Percentiles rank a stretch among this genome's conserved stretches.
Conservation (phyloP, 1,139 yeast genomes). For the Sugiyamaella sp. region DNA sequence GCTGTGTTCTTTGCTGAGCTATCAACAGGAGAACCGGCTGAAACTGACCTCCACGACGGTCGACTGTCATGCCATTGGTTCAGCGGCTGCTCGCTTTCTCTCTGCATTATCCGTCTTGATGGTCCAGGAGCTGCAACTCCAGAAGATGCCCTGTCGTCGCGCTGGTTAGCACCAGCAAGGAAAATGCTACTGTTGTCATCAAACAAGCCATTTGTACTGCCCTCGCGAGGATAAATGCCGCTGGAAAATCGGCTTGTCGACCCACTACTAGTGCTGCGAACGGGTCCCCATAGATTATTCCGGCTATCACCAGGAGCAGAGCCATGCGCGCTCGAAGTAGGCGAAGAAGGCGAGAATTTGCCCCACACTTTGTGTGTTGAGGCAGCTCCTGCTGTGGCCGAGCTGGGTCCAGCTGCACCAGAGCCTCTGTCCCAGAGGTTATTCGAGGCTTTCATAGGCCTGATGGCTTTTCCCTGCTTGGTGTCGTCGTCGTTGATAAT, state of each 20-base stretch:
- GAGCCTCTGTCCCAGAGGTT: slow-evolving; percentile 11
- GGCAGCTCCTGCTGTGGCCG: neutral
- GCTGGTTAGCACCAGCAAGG: neutral
- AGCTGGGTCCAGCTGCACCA: neutral
- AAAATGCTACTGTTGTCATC: slow-evolving; percentile 10
- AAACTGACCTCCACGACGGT: slow-evolving; percentile 14
- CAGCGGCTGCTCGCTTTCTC: slow-evolving; percentile 6
- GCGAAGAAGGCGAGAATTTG: slow-evolving; percentile 1
- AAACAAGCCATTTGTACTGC: slow-evolving; percentile 15
- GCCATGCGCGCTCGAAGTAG: neutral
- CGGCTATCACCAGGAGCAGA: slow-evolving; percentile 9
- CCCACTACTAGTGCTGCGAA: slow-evolving; percentile 16
- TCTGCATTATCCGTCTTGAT: slow-evolving; percentile 14
- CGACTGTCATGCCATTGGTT: slow-evolving; percentile 12
- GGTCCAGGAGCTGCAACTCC: neutral
- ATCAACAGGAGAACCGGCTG: slow-evolving; percentile 10
- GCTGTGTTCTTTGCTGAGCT: neutral
- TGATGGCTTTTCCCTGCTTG: slow-evolving; percentile 6
- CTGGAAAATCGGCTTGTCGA: slow-evolving; percentile 15
- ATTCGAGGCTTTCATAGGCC: neutral
- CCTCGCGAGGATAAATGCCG: slow-evolving; percentile 20
- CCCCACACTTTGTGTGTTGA: slow-evolving; percentile 17
- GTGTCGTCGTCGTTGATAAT: slow-evolving; percentile 26
- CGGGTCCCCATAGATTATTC: slow-evolving; percentile 21
- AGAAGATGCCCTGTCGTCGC: slow-evolving; percentile 1